These are phyloP conservation scores for Dipodascopsis uninucleata DNA, from an alignment of 805 yeast species.

Conservation along the genomic window DNA sequence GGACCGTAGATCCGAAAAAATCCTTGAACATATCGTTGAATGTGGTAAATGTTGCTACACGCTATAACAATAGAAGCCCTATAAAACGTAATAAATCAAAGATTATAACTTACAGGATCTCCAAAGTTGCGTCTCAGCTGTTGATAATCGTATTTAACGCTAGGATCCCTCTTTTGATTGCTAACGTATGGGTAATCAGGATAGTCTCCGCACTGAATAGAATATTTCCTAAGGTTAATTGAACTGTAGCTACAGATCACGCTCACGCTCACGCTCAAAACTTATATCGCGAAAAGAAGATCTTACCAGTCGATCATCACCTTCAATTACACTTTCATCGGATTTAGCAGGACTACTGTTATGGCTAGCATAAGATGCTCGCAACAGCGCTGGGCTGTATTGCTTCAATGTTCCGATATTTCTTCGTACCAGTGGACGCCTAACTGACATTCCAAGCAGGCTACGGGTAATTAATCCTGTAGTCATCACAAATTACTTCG, in stretches of 20 bases:
- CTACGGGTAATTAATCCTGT: no score
- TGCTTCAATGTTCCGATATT: no score
- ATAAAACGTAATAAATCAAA: neutral
- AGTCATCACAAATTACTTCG: no score
- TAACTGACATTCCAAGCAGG: no score
- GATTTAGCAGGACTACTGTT: no score
- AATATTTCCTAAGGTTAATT: neutral
- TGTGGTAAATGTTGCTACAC: no score
- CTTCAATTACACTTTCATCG: neutral
- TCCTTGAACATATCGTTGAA: no score
- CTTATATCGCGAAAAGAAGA: no score
- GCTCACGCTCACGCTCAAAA: neutral
- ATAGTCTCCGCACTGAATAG: constrained; percentile 45
- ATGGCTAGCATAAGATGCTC: no score
- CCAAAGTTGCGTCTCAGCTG: constrained; percentile 75
- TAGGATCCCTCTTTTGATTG: constrained; percentile 67
- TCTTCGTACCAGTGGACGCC: no score
- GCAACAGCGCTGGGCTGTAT: no score
- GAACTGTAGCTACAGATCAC: neutral
- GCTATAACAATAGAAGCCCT: neutral
- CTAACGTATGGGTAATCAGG: constrained; percentile 57
- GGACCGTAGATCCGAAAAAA: no score
- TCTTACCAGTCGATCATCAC: constrained; percentile 21
- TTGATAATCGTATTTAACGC: constrained; percentile 69
- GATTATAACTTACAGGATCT: constrained; percentile 47